phyloP scores from a whole-genome alignment of 2,329 filamentous ascomycete species.

The Claviceps paspali region DNA sequence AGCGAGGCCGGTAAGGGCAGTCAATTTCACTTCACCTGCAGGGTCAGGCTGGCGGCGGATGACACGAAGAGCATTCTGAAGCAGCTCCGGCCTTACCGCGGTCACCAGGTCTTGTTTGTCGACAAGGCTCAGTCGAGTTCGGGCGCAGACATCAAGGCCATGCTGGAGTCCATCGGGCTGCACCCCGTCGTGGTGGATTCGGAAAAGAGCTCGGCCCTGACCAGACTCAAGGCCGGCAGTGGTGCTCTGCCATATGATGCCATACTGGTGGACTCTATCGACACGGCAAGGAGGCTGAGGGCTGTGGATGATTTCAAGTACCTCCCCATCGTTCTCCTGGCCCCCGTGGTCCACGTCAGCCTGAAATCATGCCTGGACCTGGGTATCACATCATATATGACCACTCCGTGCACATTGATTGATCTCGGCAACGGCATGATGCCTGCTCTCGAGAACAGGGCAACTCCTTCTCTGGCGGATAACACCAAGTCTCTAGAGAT shows the following conservation, averaged over 20 bases:
- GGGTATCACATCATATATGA: constrained; percentile 98
- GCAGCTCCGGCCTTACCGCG: constrained; percentile 77
- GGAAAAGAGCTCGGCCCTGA: constrained; percentile 48
- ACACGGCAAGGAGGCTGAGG: constrained; percentile 71
- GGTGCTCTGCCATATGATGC: constrained; percentile 70
- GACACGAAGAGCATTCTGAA: constrained; percentile 66
- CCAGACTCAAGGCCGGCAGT: constrained; percentile 31
- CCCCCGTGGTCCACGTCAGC: constrained; percentile 76
- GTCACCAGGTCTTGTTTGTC: constrained; percentile 85
- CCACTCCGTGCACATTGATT: constrained; percentile 83
- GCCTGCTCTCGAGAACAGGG: constrained; percentile 82
- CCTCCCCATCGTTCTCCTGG: constrained; percentile 84
- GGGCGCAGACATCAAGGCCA: constrained; percentile 59
- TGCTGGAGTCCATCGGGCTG: constrained; percentile 66
- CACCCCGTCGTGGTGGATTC: constrained; percentile 72
- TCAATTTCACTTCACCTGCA: constrained; percentile 92
- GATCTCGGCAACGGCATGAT: constrained; percentile 94
- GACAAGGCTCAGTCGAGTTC: constrained; percentile 75
- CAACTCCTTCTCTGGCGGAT: constrained; percentile 79
- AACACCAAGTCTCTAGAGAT: constrained; percentile 95
- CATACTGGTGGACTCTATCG: constrained; percentile 87
- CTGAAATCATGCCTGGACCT: constrained; percentile 88
- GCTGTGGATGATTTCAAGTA: constrained; percentile 95
- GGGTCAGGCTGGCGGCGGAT: constrained; percentile 68
- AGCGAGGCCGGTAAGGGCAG: constrained; percentile 85